These are phyloP conservation scores for Sporothrix phasma DNA, from an alignment of 2,329 filamentous ascomycete species.

Conservation along the genomic window DNA sequence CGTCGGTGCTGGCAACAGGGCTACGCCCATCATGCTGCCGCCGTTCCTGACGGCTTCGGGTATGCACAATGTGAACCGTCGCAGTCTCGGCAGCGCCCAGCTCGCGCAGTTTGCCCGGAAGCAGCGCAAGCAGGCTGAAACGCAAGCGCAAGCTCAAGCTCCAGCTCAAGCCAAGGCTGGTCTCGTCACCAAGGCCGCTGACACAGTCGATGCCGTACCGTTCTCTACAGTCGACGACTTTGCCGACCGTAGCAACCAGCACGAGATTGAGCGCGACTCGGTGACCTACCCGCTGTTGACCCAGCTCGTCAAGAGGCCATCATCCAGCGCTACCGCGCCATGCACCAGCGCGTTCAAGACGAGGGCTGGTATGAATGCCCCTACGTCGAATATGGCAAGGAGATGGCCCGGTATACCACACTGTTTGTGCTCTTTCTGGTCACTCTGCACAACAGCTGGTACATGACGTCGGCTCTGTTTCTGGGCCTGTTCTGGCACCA, in stretches of 20 bases:
- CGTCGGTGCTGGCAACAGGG: not conserved
- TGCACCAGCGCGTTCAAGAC: slow-evolving; percentile 46
- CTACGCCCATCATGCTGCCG: not conserved
- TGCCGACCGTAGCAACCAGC: slow-evolving; percentile 29
- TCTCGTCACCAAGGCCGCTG: not conserved
- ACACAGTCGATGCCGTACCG: not conserved
- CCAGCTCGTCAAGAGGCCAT: slow-evolving; percentile 45
- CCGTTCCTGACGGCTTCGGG: slow-evolving; percentile 10
- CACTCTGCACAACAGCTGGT: slow-evolving; percentile 42
- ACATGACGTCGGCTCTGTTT: slow-evolving; percentile 45
- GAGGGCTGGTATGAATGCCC: slow-evolving; percentile 49
- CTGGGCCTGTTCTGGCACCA: slow-evolving; percentile 59
- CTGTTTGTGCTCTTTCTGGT: slow-evolving; percentile 41
- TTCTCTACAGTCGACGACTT: slow-evolving; percentile 19
- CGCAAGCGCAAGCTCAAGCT: too few species aligned
- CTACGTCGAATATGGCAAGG: slow-evolving; percentile 49
- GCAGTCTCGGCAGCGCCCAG: not conserved
- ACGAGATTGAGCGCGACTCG: slow-evolving; percentile 29
- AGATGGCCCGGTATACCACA: slow-evolving; percentile 42
- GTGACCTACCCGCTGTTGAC: slow-evolving; percentile 43
- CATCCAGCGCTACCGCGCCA: slow-evolving; percentile 41
- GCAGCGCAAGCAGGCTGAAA: not conserved
- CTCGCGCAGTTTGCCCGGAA: slow-evolving; percentile 3
- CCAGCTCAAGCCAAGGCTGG: not conserved
- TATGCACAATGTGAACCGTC: slow-evolving; percentile 8